phyloP scores from a whole-genome alignment of 306 rosid species.

The Vigna reflexopilosa region DNA sequence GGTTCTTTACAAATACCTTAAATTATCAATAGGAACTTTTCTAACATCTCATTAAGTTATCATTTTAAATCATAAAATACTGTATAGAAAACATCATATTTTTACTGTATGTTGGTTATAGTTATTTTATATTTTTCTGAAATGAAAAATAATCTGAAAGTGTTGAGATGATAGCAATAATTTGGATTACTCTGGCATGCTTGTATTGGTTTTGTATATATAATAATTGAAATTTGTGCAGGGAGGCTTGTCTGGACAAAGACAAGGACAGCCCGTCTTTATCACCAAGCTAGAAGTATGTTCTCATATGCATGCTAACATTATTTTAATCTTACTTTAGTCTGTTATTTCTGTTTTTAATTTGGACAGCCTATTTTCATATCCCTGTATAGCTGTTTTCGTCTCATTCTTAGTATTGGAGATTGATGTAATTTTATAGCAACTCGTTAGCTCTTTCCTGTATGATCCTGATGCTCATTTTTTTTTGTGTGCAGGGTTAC shows the following conservation, averaged over 20 bases:
- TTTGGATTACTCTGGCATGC: slow-evolving; percentile 31
- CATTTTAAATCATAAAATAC: slow-evolving; percentile 15
- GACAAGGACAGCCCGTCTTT: slow-evolving; percentile 96
- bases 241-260: slow-evolving; percentile 97
- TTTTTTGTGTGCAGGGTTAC: slow-evolving; percentile 78
- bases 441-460: slow-evolving; percentile 31
- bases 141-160: slow-evolving; percentile 17
- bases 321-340: slow-evolving; percentile 14
- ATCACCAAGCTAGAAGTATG: slow-evolving; percentile 94
- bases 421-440: slow-evolving; percentile 12
- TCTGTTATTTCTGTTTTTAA: slow-evolving; percentile 6
- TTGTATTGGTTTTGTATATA: slow-evolving; percentile 45
- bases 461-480: slow-evolving; percentile 40
- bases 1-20: slow-evolving; percentile 1
- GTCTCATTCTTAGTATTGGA: slow-evolving; percentile 18
- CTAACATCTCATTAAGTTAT: slow-evolving; percentile 1
- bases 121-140: too few species aligned
- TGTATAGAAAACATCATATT: slow-evolving; percentile 6
- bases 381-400: slow-evolving; percentile 5
- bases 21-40: neutral
- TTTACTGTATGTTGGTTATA: slow-evolving; percentile 11
- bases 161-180: slow-evolving; percentile 25
- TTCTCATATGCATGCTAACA: slow-evolving; percentile 37
- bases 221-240: slow-evolving; percentile 54
- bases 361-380: slow-evolving; percentile 33